Conservation (phyloP, 2,329 filamentous ascomycete genomes). For the Colletotrichum tabaci region DNA sequence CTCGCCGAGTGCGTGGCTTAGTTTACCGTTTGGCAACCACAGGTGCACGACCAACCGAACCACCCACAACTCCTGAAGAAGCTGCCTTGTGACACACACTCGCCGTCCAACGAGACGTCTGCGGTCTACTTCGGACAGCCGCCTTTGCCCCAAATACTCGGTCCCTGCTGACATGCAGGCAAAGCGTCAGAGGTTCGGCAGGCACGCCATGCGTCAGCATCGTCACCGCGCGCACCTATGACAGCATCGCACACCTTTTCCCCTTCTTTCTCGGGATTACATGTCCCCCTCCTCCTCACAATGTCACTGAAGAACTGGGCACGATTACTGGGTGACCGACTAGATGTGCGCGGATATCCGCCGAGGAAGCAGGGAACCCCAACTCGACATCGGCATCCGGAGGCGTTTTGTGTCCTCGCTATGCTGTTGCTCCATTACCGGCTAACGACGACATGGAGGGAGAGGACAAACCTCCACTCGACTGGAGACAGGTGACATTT, state of each 20-base stretch:
- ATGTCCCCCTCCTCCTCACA: neutral
- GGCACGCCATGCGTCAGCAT: conserved; percentile 25
- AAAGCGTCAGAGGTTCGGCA: conserved; percentile 17
- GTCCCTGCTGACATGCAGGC: conserved; percentile 37
- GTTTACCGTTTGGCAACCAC: neutral
- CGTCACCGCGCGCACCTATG: conserved; percentile 37
- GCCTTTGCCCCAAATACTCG: conserved; percentile 31
- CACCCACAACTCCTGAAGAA: conserved; percentile 2
- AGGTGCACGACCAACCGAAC: neutral
- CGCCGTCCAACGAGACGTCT: conserved; percentile 20
- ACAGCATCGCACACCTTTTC: conserved; percentile 35
- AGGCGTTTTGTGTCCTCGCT: neutral
- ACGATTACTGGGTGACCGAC: conserved; percentile 13
- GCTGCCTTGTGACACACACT: conserved; percentile 29
- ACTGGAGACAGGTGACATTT: conserved; percentile 32
- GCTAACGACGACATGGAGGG: conserved; percentile 12
- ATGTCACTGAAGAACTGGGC: conserved; percentile 8
- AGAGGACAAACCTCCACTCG: conserved; percentile 24
- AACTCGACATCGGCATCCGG: neutral
- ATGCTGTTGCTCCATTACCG: conserved; percentile 1
- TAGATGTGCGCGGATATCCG: neutral
- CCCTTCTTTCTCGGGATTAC: neutral
- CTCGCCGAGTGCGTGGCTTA: conserved; percentile 23
- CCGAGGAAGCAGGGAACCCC: neutral
- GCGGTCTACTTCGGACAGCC: conserved; percentile 4